Base-by-base conservation (phyloP, 2,329 filamentous ascomycete species). In the Furcasterigmium sp. region DNA sequence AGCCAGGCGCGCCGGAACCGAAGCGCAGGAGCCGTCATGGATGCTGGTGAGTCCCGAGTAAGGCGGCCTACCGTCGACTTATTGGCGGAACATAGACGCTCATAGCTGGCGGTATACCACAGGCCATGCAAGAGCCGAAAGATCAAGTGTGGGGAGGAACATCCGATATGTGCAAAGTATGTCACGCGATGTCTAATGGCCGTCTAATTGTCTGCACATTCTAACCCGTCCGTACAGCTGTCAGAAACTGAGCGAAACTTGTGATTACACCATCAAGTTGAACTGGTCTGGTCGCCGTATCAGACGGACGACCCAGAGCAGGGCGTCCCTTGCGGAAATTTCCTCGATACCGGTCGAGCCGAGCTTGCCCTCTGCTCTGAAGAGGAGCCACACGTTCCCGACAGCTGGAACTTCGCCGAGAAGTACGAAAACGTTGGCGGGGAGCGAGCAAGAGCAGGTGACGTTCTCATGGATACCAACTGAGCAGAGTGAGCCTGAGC, bases 101-200 rank as follows among this genome's bases (percentile, higher is more conserved):
- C 29, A 32, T n/a, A n/a, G 13, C 29, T 32, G 29, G 17, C 29
- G 14, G 8, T 13, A 18, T 35, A 17, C 19, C 29, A n/a, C 43
- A 88, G 85, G 84, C 85, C 84, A 11, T 91, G 87, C 68, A 91
- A 91, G 67, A 76, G 77, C 50, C 77, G 85, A 47, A 91, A 68
- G 48, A 62, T 68, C 50, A 91, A 91, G 70, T 91, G 87, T 64
- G 86, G 84, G 49, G 87, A 91, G 61, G 82, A 86, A 57, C 84
- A 84, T 51, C 87, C 87, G 13, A 66, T 63, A 48, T 91, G 87
- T 62, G 56, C 75, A 39, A 90, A 89, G 70, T 74, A 67, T 53
- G 58, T 48, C 39, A n/a, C 37, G 19, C 28, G 39, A 17, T 15
- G 8, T 17, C 11, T 15, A 18, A n/a, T n/a, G n/a, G n/a, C n/a